A percentile compares a stretch with the other conserved stretches of the same genome.
phyloP scores from a whole-genome alignment of 345 rosid genomes.

The Theobroma cacao region DNA sequence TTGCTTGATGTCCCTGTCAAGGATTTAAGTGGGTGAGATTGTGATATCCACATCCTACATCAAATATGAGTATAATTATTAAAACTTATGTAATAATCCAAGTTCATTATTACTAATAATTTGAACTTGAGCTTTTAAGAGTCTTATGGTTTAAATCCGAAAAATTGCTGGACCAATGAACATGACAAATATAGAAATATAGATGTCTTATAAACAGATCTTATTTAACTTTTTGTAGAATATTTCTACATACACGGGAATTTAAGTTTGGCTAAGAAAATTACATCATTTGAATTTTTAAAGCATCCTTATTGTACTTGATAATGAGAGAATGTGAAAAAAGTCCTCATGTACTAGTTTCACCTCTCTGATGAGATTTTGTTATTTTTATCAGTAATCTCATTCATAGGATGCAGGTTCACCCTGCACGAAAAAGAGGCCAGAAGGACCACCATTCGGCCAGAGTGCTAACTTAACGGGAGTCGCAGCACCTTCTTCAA shows the following conservation, averaged over 20 bases:
- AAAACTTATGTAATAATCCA: no score
- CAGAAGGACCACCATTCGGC: constrained; percentile 12
- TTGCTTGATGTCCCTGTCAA: no score
- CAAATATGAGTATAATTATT: no score
- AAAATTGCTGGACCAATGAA: no score
- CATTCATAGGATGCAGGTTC: background rate
- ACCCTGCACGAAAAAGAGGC: constrained; percentile 5
- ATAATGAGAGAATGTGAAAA: background rate
- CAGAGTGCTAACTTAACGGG: constrained; percentile 14
- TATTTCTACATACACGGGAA: background rate
- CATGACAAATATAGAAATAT: no score
- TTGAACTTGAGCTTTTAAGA: no score
- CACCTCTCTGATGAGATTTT: background rate
- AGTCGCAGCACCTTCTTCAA: constrained; percentile 35
- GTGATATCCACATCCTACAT: no score
- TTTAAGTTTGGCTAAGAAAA: background rate
- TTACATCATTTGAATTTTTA: background rate
- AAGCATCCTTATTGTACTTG: background rate
- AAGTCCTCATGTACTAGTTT: background rate
- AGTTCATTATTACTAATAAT: no score
- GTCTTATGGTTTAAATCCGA: no score
- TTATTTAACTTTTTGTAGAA: background rate
- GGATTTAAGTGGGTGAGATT: no score
- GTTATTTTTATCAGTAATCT: background rate
- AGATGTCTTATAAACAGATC: no score